Conservation (phyloP, 306 rosid genomes). For the Begonia loranthoides region DNA sequence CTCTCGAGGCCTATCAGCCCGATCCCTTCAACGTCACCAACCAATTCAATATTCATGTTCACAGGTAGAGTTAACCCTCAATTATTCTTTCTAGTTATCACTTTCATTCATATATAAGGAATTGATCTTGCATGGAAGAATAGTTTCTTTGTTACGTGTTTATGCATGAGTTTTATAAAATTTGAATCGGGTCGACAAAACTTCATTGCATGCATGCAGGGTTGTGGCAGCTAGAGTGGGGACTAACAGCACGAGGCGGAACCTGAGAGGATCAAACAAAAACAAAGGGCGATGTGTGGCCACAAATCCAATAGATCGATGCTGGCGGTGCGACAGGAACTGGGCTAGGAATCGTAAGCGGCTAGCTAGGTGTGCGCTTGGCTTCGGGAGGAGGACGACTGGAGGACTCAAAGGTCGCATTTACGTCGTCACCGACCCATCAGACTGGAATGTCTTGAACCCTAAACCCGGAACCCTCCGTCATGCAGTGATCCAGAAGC, state of each 20-base stretch:
- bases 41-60: constrained; percentile 29
- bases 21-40: constrained; percentile 32
- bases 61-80: constrained; percentile 2
- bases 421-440: constrained; percentile 44
- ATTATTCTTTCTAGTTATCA: no score
- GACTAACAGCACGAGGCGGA: constrained; percentile 38
- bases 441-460: constrained; percentile 28
- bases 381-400: constrained; percentile 56
- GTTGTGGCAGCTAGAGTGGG: constrained; percentile 1
- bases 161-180: no score
- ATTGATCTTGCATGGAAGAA: no score
- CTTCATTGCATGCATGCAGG: background rate
- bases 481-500: constrained; percentile 25
- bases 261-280: constrained; percentile 6
- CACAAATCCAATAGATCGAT: constrained; percentile 73
- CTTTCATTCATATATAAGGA: no score
- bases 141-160: no score
- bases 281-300: constrained; percentile 26
- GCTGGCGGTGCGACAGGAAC: constrained; percentile 54
- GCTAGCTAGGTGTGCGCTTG: constrained; percentile 43
- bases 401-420: constrained; percentile 42
- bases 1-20: constrained; percentile 32
- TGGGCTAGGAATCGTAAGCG: constrained; percentile 51
- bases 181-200: no score
- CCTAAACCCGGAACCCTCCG: constrained; percentile 65